Base-by-base conservation (phyloP, 805 yeast genomes). In the Priceomyces medius region DNA sequence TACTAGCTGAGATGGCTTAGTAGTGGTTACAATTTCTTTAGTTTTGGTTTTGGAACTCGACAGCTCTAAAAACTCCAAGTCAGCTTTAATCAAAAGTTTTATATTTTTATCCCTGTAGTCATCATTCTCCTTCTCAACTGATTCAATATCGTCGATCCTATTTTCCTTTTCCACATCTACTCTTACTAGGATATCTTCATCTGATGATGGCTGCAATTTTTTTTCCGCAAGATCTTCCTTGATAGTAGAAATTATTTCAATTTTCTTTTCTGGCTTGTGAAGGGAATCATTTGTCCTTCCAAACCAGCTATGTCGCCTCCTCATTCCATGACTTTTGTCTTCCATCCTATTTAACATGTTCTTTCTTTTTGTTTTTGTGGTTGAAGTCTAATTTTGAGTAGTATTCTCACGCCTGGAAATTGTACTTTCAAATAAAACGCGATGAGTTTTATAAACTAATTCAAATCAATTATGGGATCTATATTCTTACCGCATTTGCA, bases 401-500 rank as follows among this genome's bases (percentile, higher is more conserved):
- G 6, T 12, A 24, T 29, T 35, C 14, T 12, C 16, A 16, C n/a
- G 29, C 9, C 20, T 31, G 35, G 16, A 31, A 19, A 7, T 31
- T 19, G 20, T 19, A 17, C 21, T 26, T 10, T 20, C 13, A 26
- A 29, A 13, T 14, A 21, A 19, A 16, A 2, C 10, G 9, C 20
- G n/a, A 13, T 37, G 36, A 12, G n/a, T n/a, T n/a, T n/a, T n/a
- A n/a, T n/a, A n/a, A n/a, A n/a, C n/a, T n/a, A 7, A 4, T 12
- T 7, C 19, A 20, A 20, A 35, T 3, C 27, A 18, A n/a, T 24
- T 28, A 86, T 86, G 95, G 90, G 91, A 3, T 83, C 90, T 44
- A 82, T 85, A 0, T 85, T 88, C 53, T 68, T 88, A 39, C 93
- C 95, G 1, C 93, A 88, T 56, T 66, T 88, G 43, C 78, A 73